phyloP scores from a whole-genome alignment of 2,329 filamentous ascomycete species.

The Lachnellula suecica region DNA sequence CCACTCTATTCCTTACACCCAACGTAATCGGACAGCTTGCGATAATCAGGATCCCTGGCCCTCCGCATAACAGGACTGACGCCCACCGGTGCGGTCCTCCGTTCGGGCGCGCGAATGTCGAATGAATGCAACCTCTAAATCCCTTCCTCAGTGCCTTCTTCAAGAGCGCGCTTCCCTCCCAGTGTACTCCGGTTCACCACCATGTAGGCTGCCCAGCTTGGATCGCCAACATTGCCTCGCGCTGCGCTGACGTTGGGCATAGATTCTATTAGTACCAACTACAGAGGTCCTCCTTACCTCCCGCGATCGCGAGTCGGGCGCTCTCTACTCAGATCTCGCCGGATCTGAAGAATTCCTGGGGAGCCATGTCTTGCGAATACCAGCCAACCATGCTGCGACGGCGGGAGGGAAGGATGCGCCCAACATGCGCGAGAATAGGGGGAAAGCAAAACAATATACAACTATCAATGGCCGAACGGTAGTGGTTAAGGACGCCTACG shows the following conservation, averaged over 20 bases:
- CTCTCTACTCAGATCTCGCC: slow-evolving; percentile 75
- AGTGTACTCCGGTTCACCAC: slow-evolving; percentile 89
- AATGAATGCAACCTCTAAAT: slow-evolving; percentile 97
- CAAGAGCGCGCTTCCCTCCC: slow-evolving; percentile 86
- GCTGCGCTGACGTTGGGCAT: slow-evolving; percentile 17
- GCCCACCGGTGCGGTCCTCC: slow-evolving; percentile 25
- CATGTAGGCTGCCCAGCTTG: slow-evolving; percentile 55
- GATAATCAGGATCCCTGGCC: neutral
- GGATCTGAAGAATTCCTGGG: slow-evolving; percentile 91
- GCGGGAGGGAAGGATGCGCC: slow-evolving; percentile 57
- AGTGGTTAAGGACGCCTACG: slow-evolving; percentile 86
- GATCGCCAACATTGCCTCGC: neutral
- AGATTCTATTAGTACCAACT: slow-evolving; percentile 87
- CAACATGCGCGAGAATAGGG: slow-evolving; percentile 80
- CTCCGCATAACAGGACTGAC: slow-evolving; percentile 23
- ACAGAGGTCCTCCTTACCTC: slow-evolving; percentile 88
- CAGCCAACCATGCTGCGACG: slow-evolving; percentile 49
- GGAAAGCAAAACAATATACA: slow-evolving; percentile 90
- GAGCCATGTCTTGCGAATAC: slow-evolving; percentile 92
- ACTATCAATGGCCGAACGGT: slow-evolving; percentile 92
- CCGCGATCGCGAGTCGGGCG: slow-evolving; percentile 83
- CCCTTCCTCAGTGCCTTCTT: slow-evolving; percentile 98
- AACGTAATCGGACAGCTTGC: neutral
- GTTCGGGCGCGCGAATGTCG: slow-evolving; percentile 33
- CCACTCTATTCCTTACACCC: neutral